Base-by-base conservation (phyloP, 1,284 basidiomycete genomes). In the Fomitopsis betulina region DNA sequence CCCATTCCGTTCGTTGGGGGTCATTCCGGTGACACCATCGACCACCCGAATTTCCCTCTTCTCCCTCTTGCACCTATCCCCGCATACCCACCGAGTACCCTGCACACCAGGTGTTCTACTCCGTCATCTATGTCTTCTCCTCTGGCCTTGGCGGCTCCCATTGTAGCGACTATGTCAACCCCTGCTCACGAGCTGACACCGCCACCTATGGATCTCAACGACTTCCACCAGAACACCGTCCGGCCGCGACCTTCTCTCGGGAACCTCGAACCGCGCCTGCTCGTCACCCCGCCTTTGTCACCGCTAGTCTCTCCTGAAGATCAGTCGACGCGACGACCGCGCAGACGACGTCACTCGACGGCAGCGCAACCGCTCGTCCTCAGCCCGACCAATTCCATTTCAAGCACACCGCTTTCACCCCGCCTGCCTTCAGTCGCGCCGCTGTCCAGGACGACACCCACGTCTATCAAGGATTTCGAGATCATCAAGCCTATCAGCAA, bases 401-500 rank as follows among this genome's bases (percentile, higher is more conserved):
- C 71, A 49, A 78, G 69, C 37, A 75, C 79, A 0, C 92, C 92
- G 3, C 78, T 96, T 1, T 98, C 97, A n/a, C 96, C 96, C 25
- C 85, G 94, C 25, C 83, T 96, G 53, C 82, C 93, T 2, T 87
- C 94, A 1, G 80, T 83, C 8, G 88, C 87, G 0, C 90, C 93
- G 0, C 75, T 89, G 33, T 83, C 93, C 13, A 84, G 94, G 27
- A 86, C 91, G 13, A 87, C 87, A 7, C 89, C 93, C 0, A 91
- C 96, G 1, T 96, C 95, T 3, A 98, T 99, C 77, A 98, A 94
- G 73, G 97, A 99, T 75, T 99, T 99, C 68, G 95, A 98, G 71
- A 90, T 99, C 69, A 95, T 99, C 79, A 99, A 99, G 74, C 97
- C 97, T 2, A 99, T 99, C 74, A 96, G 93, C 73, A 98, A 99